Evolutionary conservation across 768 basidiomycete genomes (phyloP).

Genomic region (Phaeolepiota aurea): DNA sequence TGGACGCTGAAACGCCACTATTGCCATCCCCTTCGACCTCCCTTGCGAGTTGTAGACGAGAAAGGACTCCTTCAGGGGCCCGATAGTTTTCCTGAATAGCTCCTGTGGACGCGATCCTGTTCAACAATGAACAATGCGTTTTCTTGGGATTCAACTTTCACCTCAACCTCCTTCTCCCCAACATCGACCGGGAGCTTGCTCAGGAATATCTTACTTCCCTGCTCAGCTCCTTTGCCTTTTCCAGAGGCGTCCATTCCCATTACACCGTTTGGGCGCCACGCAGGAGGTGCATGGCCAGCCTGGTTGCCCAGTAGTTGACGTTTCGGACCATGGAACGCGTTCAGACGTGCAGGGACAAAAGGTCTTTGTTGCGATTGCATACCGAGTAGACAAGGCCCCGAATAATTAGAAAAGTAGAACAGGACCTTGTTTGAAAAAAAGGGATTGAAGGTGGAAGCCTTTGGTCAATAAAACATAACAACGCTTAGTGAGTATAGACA

Average conservation of each 20-base stretch:
- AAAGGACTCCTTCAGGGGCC: slow-evolving; percentile 63
- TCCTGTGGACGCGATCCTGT: slow-evolving; percentile 32
- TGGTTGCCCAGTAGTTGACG: slow-evolving; percentile 49
- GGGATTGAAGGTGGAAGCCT: neutral
- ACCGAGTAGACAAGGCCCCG: neutral
- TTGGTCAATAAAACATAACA: neutral
- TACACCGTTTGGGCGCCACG: slow-evolving; percentile 39
- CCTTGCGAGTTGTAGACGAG: slow-evolving; percentile 71
- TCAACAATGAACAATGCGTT: neutral
- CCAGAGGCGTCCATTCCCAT: slow-evolving; percentile 16
- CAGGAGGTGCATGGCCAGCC: slow-evolving; percentile 47
- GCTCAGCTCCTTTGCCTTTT: slow-evolving; percentile 18
- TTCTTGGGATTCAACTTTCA: slow-evolving; percentile 16
- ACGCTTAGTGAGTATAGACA: too few relatives aligned
- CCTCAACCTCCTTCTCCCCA: slow-evolving; percentile 60
- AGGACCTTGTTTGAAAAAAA: too few relatives aligned
- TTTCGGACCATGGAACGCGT: slow-evolving; percentile 46
- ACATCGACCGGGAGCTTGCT: slow-evolving; percentile 65
- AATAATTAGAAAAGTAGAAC: neutral
- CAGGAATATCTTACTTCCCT: slow-evolving; percentile 61
- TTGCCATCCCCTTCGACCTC: slow-evolving; percentile 72
- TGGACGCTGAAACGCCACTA: slow-evolving; percentile 56
- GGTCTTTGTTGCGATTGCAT: neutral
- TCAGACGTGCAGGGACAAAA: slow-evolving; percentile 20
- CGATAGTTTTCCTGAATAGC: slow-evolving; percentile 69